Conservation (phyloP, 495 filamentous ascomycete genomes). For the Penicillium goetzii region DNA sequence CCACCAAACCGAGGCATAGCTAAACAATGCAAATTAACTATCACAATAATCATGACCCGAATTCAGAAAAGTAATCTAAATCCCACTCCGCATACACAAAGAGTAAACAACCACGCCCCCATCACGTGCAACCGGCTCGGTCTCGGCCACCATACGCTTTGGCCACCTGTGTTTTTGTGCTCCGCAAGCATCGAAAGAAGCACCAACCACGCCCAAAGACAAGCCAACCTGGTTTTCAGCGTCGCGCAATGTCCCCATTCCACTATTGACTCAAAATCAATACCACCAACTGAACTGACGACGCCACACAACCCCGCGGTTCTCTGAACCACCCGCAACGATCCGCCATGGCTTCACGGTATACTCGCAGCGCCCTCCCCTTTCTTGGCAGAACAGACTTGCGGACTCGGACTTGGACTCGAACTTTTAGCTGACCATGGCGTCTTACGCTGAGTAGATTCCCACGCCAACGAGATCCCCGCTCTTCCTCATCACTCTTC, state of each 20-base stretch:
- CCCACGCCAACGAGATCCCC: slow-evolving; percentile 76
- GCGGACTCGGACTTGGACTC: neutral
- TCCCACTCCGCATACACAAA: neutral
- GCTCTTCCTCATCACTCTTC: slow-evolving; percentile 82
- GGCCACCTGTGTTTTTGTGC: slow-evolving; percentile 37
- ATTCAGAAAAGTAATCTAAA: neutral
- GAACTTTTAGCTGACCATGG: neutral
- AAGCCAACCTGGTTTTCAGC: slow-evolving; percentile 3
- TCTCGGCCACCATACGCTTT: slow-evolving; percentile 25
- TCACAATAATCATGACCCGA: neutral
- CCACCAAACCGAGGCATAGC: neutral
- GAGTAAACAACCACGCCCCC: neutral
- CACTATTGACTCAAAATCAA: slow-evolving; percentile 1
- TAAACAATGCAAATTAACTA: neutral
- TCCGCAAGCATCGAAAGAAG: slow-evolving; percentile 29
- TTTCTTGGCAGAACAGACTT: neutral
- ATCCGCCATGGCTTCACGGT: slow-evolving; percentile 38
- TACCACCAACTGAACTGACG: neutral
- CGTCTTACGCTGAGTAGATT: slow-evolving; percentile 49
- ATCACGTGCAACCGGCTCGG: slow-evolving; percentile 31
- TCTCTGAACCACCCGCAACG: slow-evolving; percentile 1
- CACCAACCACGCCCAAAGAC: slow-evolving; percentile 7
- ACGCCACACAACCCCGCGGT: slow-evolving; percentile 6
- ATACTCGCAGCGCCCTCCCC: slow-evolving; percentile 17
- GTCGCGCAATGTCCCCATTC: slow-evolving; percentile 17